Evolutionary conservation across 352 stramenopile species (phyloP).

Genomic region (Phytopythium kandeliae): DNA sequence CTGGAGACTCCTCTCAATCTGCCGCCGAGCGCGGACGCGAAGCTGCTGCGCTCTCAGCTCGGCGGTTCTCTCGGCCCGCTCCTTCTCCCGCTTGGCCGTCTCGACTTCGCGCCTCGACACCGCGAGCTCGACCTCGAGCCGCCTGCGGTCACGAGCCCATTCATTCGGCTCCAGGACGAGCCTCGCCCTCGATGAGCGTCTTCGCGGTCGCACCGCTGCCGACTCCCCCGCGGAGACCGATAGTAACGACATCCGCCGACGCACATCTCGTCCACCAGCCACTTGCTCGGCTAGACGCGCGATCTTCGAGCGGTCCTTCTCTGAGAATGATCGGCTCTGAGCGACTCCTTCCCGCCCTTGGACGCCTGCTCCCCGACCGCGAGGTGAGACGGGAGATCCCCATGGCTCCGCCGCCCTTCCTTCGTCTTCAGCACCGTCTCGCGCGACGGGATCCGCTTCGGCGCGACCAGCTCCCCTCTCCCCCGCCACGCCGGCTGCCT

Average conservation of each 20-base stretch:
- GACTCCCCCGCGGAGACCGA: conserved; percentile 23
- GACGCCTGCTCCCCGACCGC: no score
- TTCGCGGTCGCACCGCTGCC: conserved; percentile 13
- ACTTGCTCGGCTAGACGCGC: background rate
- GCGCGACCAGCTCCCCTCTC: background rate
- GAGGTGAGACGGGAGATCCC: background rate
- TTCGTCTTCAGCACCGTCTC: background rate
- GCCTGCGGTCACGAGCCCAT: conserved; percentile 36
- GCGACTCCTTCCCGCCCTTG: background rate
- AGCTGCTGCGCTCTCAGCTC: conserved; percentile 33
- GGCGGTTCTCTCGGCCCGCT: conserved; percentile 32
- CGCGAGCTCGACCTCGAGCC: conserved; percentile 33
- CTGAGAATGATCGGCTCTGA: background rate
- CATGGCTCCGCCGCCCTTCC: background rate
- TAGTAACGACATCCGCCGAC: background rate
- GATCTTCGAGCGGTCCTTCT: background rate
- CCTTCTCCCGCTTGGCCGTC: conserved; percentile 24
- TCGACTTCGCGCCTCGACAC: conserved; percentile 40
- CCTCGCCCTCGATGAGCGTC: background rate
- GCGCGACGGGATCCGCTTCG: background rate
- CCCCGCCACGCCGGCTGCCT: background rate
- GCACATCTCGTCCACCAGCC: conserved; percentile 1
- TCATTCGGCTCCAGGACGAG: conserved; percentile 13
- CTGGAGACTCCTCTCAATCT: conserved; percentile 14
- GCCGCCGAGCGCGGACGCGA: conserved; percentile 14